A percentile compares a stretch with the other conserved stretches of the same genome.
Conservation (phyloP, 2,329 filamentous ascomycete species). For the Hirsutella rhossiliensis region DNA sequence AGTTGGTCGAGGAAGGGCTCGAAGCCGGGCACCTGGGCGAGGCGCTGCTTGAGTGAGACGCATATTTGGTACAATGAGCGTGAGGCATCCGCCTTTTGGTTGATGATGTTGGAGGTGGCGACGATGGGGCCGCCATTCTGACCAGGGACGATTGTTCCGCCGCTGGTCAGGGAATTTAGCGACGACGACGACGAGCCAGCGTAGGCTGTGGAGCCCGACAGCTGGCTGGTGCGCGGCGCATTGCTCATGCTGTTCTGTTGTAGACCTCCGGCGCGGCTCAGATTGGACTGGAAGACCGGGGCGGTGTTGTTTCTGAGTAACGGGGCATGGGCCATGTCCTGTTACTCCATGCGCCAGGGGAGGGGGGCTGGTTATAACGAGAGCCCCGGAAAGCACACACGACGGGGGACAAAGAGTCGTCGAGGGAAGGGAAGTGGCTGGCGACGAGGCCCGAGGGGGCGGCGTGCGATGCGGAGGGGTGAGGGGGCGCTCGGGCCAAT, state of each 20-base stretch:
- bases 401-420: background rate
- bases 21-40: slow-evolving; percentile 76
- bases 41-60: slow-evolving; percentile 66
- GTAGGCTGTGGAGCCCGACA: slow-evolving; percentile 48
- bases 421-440: background rate
- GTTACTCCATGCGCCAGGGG: slow-evolving; percentile 27
- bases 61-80: slow-evolving; percentile 94
- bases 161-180: slow-evolving; percentile 33
- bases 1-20: slow-evolving; percentile 62
- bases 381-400: background rate
- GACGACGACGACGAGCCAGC: slow-evolving; percentile 40
- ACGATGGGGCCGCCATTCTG: slow-evolving; percentile 50
- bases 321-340: slow-evolving; percentile 47
- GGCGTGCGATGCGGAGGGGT: background rate
- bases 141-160: slow-evolving; percentile 25
- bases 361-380: background rate
- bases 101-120: slow-evolving; percentile 89
- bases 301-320: slow-evolving; percentile 47
- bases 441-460: background rate
- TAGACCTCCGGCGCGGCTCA: slow-evolving; percentile 32
- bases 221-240: slow-evolving; percentile 45
- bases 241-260: slow-evolving; percentile 37
- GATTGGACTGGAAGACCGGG: slow-evolving; percentile 37
- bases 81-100: slow-evolving; percentile 85
- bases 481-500: background rate